A percentile compares a stretch with the other conserved stretches of the same genome.
These are phyloP conservation scores for Termitomyces sp. DNA, from an alignment of 768 basidiomycete species.

Conservation along the genomic window DNA sequence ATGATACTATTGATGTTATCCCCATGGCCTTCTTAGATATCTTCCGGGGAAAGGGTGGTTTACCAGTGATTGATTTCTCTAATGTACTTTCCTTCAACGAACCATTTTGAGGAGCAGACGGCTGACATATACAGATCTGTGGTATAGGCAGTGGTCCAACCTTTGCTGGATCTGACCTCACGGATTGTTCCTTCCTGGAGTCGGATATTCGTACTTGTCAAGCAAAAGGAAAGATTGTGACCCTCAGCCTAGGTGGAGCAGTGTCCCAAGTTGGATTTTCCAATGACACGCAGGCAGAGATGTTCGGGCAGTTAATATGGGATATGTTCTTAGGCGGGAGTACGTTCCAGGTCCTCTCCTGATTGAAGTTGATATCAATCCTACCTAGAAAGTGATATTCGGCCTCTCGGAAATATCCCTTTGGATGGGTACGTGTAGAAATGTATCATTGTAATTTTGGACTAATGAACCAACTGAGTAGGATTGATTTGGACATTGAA, in stretches of 20 bases:
- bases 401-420: constrained; percentile 65
- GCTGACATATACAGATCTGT: constrained; percentile 40
- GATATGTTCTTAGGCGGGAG: constrained; percentile 54
- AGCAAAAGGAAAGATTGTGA: constrained; percentile 49
- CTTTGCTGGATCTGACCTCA: constrained; percentile 59
- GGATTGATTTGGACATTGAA: constrained; percentile 70
- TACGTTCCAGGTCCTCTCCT: constrained; percentile 12
- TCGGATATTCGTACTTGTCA: constrained; percentile 63
- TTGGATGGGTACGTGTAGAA: constrained; percentile 54
- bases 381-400: constrained; percentile 30
- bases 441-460: background rate
- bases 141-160: constrained; percentile 34
- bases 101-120: background rate
- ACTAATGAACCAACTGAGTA: constrained; percentile 10
- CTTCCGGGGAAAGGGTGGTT: constrained; percentile 56
- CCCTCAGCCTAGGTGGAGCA: constrained; percentile 52
- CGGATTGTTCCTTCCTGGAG: constrained; percentile 57
- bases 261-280: constrained; percentile 52
- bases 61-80: constrained; percentile 57
- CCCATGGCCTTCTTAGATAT: constrained; percentile 56
- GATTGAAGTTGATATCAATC: background rate
- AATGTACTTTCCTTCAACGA: constrained; percentile 34
- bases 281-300: constrained; percentile 44
- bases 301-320: constrained; percentile 63
- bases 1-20: constrained; percentile 56